Conservation (phyloP, 371 early-diverging fungal genomes). For the Chytridiales sp. region DNA sequence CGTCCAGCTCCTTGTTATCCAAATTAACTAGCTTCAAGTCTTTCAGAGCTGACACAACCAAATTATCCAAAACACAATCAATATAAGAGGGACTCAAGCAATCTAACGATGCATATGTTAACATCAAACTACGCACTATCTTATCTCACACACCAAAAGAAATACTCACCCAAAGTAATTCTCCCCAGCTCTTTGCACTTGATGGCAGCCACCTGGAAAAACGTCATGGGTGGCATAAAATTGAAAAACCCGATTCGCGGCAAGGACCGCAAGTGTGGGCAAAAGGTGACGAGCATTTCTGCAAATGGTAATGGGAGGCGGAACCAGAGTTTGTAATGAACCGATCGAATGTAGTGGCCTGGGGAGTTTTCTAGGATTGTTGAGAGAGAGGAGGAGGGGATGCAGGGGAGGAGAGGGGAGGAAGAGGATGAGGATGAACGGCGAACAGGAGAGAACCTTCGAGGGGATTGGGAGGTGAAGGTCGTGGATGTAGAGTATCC, state of each 20-base stretch:
- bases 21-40: constrained; percentile 16
- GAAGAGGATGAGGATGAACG: background rate
- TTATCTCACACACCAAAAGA: no score
- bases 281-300: constrained; percentile 11
- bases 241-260: constrained; percentile 21
- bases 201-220: no score
- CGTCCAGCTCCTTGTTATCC: constrained; percentile 11
- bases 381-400: no score
- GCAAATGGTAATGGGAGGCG: constrained; percentile 12
- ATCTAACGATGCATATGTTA: constrained; percentile 6
- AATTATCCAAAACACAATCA: background rate
- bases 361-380: no score
- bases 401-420: no score
- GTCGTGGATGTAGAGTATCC: no score
- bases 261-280: constrained; percentile 3
- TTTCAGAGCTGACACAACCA: background rate
- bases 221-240: constrained; percentile 9
- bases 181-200: no score
- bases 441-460: background rate
- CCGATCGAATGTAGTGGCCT: constrained; percentile 3
- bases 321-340: constrained; percentile 17
- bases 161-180: no score
- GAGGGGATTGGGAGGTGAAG: no score
- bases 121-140: background rate
- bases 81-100: constrained; percentile 17